Evolutionary conservation across 2,329 filamentous ascomycete species (phyloP), one percentile per base, ranked within the genome.

Genomic region (Atkinsonella texensis): DNA sequence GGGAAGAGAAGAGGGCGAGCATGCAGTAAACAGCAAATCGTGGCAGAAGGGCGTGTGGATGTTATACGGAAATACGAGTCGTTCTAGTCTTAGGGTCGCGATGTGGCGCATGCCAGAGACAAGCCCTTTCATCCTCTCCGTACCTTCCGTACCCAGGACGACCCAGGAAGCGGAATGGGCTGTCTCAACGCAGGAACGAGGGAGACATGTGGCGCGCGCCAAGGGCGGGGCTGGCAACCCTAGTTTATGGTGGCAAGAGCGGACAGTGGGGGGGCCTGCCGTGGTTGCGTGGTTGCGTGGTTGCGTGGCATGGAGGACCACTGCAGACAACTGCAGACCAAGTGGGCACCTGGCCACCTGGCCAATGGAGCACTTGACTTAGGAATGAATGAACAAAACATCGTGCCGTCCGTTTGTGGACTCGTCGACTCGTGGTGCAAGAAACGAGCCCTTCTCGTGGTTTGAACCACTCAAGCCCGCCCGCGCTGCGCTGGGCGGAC

Each of bases 111-210:
- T 47, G 49, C 31, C 49, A 43, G n/a, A 41, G 44, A 38, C 20
- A 46, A 28, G 28, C 28, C 28, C 28, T 28, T 23, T 4, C 20
- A 23, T 23, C 20, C 20, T 23, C 20, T 23, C 20, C 7, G 28
- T 8, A 8, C 20, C 2, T 8, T 28, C 28, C 7, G 7, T 28
- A 23, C 20, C 20, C n/a, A n/a, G n/a, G 13, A 42, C 50, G 56
- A 18, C 23, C 55, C 57, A 59, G 46, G 54, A 62, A 60, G 55
- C 57, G 63, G 65, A 63, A 64, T 65, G 60, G 61, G 50, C 60
- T 69, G 67, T 69, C 67, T 70, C 60, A 65, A 68, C 58, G 59
- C 59, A 65, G 65, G 67, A 68, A 69, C 65, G 65, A 50, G 43
- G 20, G 50, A 42, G 49, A 43, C 35, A 35, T n/a, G 46, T 50